Conservation (phyloP, 441 rosid species). For the Gossypium lobatum region DNA sequence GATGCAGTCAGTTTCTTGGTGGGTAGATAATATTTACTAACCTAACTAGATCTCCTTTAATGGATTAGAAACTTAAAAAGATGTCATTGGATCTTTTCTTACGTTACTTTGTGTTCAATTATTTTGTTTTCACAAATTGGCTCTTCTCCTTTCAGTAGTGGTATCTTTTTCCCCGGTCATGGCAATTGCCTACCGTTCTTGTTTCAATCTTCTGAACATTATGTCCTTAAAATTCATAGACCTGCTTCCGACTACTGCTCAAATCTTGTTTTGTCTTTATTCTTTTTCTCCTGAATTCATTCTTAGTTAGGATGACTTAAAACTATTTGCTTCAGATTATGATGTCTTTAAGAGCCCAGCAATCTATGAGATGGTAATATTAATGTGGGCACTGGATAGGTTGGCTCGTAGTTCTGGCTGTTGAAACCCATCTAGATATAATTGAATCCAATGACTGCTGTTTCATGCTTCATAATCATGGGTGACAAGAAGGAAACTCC, state of each 20-base stretch:
- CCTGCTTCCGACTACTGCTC: not conserved
- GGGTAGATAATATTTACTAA: not conserved
- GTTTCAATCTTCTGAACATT: not conserved
- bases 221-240: not conserved
- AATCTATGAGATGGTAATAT: not conserved
- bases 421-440: not conserved
- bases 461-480: not conserved
- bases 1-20: not conserved
- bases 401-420: not conserved
- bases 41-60: not conserved
- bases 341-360: not conserved
- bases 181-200: not conserved
- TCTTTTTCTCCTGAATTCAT: not conserved
- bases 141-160: not conserved
- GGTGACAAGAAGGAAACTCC: not conserved
- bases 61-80: not conserved
- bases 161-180: not conserved
- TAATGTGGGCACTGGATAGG: not conserved
- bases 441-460: not conserved
- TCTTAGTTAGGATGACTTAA: not conserved
- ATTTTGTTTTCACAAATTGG: not conserved
- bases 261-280: not conserved
- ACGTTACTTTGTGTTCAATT: not conserved
- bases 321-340: not conserved
- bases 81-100: slow-evolving; percentile 6